These are phyloP conservation scores for Hyphodiscus sp. DNA, from an alignment of 2,329 filamentous ascomycete species.

Conservation along the genomic window DNA sequence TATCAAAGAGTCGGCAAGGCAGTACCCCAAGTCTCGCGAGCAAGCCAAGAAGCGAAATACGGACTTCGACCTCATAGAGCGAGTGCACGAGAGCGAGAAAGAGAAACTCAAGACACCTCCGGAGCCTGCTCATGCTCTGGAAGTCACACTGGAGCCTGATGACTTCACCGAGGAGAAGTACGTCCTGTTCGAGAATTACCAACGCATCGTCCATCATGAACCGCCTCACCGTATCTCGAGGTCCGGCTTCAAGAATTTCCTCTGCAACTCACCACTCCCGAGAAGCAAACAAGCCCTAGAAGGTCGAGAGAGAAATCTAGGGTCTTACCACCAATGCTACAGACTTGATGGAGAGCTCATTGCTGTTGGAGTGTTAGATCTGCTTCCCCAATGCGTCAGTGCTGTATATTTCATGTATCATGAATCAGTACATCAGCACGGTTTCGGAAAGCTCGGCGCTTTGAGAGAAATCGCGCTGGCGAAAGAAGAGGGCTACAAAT, in stretches of 20 bases:
- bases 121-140: slow-evolving; percentile 59
- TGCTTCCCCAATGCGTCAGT: slow-evolving; percentile 70
- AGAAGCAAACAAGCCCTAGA: slow-evolving; percentile 39
- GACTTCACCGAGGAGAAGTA: slow-evolving; percentile 73
- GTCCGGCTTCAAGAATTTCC: slow-evolving; percentile 61
- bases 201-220: slow-evolving; percentile 66
- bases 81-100: slow-evolving; percentile 63
- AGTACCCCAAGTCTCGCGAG: slow-evolving; percentile 62
- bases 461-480: slow-evolving; percentile 67
- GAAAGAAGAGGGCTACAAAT: slow-evolving; percentile 61
- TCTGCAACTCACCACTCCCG: slow-evolving; percentile 63
- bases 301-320: slow-evolving; percentile 50
- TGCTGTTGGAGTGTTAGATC: slow-evolving; percentile 69
- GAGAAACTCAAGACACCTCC: slow-evolving; percentile 42
- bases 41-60: slow-evolving; percentile 56
- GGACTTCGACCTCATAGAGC: slow-evolving; percentile 59
- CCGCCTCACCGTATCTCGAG: slow-evolving; percentile 50
- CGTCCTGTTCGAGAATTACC: slow-evolving; percentile 66
- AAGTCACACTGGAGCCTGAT: slow-evolving; percentile 64
- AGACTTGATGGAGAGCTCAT: slow-evolving; percentile 69
- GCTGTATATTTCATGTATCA: slow-evolving; percentile 82
- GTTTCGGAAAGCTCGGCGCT: slow-evolving; percentile 70
- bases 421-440: slow-evolving; percentile 61
- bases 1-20: slow-evolving; percentile 53
- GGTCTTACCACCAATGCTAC: slow-evolving; percentile 79